Evolutionary conservation across 2,329 filamentous ascomycete species (phyloP), one percentile per base, ranked within the genome.

Genomic region (Clonostachys rhizophaga): DNA sequence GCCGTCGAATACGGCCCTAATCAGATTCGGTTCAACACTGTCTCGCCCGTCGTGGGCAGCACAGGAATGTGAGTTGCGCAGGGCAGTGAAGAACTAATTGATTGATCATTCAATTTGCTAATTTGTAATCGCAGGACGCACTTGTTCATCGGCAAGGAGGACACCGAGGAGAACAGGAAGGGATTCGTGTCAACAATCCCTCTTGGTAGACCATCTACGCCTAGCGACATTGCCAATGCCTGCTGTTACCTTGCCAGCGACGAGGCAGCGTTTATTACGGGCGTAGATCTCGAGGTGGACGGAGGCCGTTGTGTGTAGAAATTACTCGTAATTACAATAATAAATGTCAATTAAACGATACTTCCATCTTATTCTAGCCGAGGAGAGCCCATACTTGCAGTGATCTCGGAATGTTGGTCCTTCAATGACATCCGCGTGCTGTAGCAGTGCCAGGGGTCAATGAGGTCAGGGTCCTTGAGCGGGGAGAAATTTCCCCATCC

Each of bases 41-140:
- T 49, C 30, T 49, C 43, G 18, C 48, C 48, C 9, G 45, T 43
- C 3, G 45, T 40, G 20, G 48, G 48, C 6, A 49, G 45, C 45
- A 49, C 48, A 0, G 83, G 80, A 4, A 72, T 89, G 69, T 66
- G 40, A 59, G 65, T 60, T 3, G 6, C 5, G 0, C 9, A n/a
- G 9, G 9, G 24, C 8, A 30, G 9, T 30, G 24, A 10, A 30
- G 4, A 30, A 3, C 24, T 9, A 30, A 30, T 30, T 9, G 36
- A 13, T 14, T 18, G 73, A 5, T 76, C 77, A 2, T 40, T 40
- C n/a, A n/a, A 18, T 40, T 40, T 40, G 10, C 17, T n/a, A 40
- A 18, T 37, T 43, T 39, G 36, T 47, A 49, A 45, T 41, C 42
- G 35, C 39, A 10, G 34, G 45, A 44, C 46, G 7, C 35, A 35